Evolutionary conservation across 176 grass and related monocot genomes (phyloP).

Genomic region (Coix lacrymajobi): DNA sequence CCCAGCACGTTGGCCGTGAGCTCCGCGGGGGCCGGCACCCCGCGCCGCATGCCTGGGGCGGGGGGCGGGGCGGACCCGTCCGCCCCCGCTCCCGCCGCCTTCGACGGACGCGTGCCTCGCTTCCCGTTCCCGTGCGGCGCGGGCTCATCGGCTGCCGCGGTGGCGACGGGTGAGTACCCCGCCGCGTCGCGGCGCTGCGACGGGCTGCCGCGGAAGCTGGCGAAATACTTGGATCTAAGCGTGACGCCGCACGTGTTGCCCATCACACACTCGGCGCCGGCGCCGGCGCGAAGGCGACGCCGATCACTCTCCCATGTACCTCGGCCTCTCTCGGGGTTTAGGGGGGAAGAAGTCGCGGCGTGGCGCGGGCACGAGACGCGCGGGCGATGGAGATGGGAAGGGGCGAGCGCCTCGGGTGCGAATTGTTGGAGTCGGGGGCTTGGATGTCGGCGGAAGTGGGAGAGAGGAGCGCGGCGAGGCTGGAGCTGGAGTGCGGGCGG

Average conservation of each 20-base stretch:
- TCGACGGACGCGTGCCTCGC: slow-evolving; percentile 10
- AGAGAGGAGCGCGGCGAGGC: background rate
- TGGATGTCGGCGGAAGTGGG: background rate
- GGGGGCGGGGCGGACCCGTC: slow-evolving; percentile 17
- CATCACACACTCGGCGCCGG: slow-evolving; percentile 23
- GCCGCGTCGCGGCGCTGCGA: slow-evolving; percentile 37
- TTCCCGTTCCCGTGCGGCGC: slow-evolving; percentile 23
- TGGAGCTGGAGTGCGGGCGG: background rate
- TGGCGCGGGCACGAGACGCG: background rate
- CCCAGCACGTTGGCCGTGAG: slow-evolving; percentile 67
- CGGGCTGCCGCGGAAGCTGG: slow-evolving; percentile 48
- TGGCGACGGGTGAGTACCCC: slow-evolving; percentile 33
- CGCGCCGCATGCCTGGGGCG: slow-evolving; percentile 39
- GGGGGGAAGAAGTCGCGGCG: background rate
- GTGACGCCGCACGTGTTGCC: slow-evolving; percentile 60
- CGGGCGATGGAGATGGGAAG: background rate
- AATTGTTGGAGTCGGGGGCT: background rate
- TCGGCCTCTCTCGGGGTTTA: background rate
- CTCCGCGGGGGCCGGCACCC: slow-evolving; percentile 41
- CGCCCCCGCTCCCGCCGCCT: background rate
- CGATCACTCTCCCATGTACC: slow-evolving; percentile 25
- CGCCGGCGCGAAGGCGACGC: slow-evolving; percentile 7
- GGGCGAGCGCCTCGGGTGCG: background rate
- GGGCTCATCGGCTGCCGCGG: background rate
- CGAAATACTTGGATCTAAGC: slow-evolving; percentile 57